Conservation (phyloP, 345 rosid species). For the Sisymbrium altissimum region DNA sequence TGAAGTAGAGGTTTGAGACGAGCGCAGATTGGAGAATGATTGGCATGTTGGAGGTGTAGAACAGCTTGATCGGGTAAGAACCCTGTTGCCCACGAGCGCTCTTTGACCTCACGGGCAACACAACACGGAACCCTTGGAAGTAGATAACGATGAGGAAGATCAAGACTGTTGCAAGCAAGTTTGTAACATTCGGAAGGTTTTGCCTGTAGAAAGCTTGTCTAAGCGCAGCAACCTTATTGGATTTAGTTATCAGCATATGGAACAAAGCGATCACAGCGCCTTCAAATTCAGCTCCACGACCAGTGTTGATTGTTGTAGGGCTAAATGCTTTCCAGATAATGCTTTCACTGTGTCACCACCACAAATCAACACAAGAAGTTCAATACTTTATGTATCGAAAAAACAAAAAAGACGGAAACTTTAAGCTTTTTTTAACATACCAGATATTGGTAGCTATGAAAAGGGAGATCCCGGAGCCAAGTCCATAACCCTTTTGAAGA, state of each 20-base stretch:
- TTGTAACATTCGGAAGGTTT: conserved; percentile 74
- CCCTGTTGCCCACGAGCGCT: conserved; percentile 79
- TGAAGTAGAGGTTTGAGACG: conserved; percentile 64
- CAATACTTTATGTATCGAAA: not conserved
- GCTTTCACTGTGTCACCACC: conserved; percentile 46
- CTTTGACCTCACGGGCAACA: conserved; percentile 68
- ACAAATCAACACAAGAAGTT: not conserved
- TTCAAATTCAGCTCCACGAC: conserved; percentile 75
- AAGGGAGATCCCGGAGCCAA: conserved; percentile 69
- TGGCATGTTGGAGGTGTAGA: conserved; percentile 84
- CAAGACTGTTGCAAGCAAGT: conserved; percentile 66
- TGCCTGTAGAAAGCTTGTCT: conserved; percentile 72
- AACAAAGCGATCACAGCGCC: conserved; percentile 75
- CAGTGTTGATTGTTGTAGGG: conserved; percentile 71
- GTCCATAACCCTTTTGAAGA: conserved; percentile 65
- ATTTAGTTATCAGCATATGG: conserved; percentile 56
- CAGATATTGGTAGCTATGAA: conserved; percentile 73
- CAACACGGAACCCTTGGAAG: conserved; percentile 80
- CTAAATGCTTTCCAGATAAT: conserved; percentile 78
- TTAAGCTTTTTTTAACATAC: conserved; percentile 29
- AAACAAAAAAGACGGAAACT: not conserved
- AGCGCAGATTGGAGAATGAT: conserved; percentile 79
- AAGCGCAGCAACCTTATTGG: conserved; percentile 62
- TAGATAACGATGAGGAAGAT: conserved; percentile 59
- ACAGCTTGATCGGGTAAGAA: conserved; percentile 71